Percentiles rank a stretch among this genome's conserved stretches.
Conservation (phyloP, 139 green algal species). For the Picochlorum sp. region DNA sequence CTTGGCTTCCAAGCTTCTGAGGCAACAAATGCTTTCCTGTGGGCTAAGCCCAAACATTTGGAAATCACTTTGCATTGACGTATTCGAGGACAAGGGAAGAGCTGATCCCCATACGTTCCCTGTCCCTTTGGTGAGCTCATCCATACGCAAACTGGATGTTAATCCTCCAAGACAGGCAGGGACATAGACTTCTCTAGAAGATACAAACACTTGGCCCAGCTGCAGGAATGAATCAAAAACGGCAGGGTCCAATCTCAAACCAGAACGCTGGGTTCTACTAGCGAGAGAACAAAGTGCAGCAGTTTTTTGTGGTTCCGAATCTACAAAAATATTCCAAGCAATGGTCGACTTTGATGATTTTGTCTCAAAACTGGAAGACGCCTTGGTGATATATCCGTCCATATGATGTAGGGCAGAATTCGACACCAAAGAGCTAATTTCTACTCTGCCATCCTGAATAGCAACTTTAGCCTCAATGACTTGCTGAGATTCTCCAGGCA, state of each 20-base stretch:
- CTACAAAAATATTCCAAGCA: constrained; percentile 5
- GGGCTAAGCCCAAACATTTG: not conserved
- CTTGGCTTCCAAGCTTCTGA: constrained; percentile 20
- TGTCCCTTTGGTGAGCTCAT: not conserved
- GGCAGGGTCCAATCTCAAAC: constrained; percentile 25
- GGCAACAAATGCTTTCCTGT: constrained; percentile 8
- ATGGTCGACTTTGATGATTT: not conserved
- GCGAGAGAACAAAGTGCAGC: constrained; percentile 2
- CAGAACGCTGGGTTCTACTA: constrained; percentile 6
- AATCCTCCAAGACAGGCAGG: constrained; percentile 33
- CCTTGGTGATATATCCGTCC: no score
- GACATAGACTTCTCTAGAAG: constrained; percentile 30
- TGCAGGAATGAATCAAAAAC: constrained; percentile 39
- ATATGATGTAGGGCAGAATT: no score
- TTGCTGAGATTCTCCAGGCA: no score
- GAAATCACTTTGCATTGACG: constrained; percentile 35
- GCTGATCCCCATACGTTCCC: not conserved
- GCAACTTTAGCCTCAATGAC: no score
- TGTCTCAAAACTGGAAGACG: no score
- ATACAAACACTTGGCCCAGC: constrained; percentile 27
- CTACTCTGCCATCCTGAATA: no score
- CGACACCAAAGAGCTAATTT: no score
- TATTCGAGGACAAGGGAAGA: not conserved
- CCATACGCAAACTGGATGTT: not conserved
- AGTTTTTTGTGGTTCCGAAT: not conserved